Evolutionary conservation across 371 early-diverging fungal genomes (phyloP), one percentile per base, ranked within the genome.

Genomic region (Mucor racemosus): DNA sequence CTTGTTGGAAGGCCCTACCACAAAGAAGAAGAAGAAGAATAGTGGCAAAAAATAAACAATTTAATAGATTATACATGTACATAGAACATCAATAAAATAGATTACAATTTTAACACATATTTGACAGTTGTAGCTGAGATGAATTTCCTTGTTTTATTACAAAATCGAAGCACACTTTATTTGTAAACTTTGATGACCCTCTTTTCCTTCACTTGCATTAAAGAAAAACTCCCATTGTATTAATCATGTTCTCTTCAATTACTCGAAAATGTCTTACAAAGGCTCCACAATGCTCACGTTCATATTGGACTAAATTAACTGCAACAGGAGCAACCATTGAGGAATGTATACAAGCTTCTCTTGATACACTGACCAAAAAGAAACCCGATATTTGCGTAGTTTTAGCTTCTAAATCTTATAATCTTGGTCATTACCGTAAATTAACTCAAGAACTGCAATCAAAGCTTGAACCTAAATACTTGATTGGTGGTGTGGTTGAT

Each of bases 401-500:
- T 0, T 64, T 84, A 13, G 73, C 75, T 4, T 79, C 81, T 6
- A 78, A 78, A 57, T 78, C 84, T 5, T 84, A 80, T 50, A 55
- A 71, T 0, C 41, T 67, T 3, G 26, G 19, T 6, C 73, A 79
- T 55, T 76, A 80, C 34, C 58, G 61, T 3, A 19, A 61, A 0
- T 58, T 77, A 4, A 58, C 62, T 0, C 21, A 42, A 4, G 54
- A 68, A 2, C 15, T 81, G 0, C 14, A 65, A 8, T 35, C 46
- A 6, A 60, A 67, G 10, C 40, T 79, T 5, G 44, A 63, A 4
- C 72, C 79, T 10, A 46, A 26, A 1, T 21, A 67, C 4, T 44
- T 77, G 0, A 7, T 88, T 6, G 86, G 84, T 2, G 80, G 80
- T 17, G 81, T 88, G 0, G 80, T 88, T 0, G 86, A 88, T 72